These are phyloP conservation scores for Aureobasidium lini DNA, from an alignment of 2,329 filamentous ascomycete species.

Conservation along the genomic window DNA sequence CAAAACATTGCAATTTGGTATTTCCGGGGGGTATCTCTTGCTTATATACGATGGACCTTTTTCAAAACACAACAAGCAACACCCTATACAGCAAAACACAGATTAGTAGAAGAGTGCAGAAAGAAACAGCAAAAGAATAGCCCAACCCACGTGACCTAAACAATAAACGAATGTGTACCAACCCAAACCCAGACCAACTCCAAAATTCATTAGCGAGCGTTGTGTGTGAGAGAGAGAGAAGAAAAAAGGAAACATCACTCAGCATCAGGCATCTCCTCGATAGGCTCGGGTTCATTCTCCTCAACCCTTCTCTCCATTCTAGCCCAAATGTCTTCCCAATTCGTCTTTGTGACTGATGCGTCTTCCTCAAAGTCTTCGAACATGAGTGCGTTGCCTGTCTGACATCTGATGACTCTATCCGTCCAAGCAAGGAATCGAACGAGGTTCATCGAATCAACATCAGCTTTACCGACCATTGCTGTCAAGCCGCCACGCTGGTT, in stretches of 20 bases:
- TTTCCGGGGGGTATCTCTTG: too few relatives aligned
- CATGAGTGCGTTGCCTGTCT: neutral
- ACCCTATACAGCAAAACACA: too few relatives aligned
- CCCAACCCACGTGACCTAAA: too few relatives aligned
- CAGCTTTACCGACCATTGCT: neutral
- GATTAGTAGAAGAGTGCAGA: too few relatives aligned
- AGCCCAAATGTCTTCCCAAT: conserved; percentile 9
- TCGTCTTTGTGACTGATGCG: neutral
- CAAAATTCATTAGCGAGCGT: too few relatives aligned
- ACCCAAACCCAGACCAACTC: too few relatives aligned
- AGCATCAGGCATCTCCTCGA: conserved; percentile 6
- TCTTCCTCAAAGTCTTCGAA: conserved; percentile 7
- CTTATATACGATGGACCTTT: too few relatives aligned
- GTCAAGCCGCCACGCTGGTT: neutral
- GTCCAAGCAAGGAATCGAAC: conserved; percentile 5
- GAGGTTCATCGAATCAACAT: neutral
- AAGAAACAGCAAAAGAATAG: too few relatives aligned
- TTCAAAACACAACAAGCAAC: too few relatives aligned
- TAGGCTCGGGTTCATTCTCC: neutral
- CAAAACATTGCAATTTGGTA: too few relatives aligned
- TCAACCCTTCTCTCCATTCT: conserved; percentile 5
- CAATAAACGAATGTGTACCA: too few relatives aligned
- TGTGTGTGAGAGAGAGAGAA: too few relatives aligned
- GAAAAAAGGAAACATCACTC: neutral
- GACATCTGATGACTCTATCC: neutral